phyloP scores from a whole-genome alignment of 441 rosid genomes.

The Biscutella laevigata region DNA sequence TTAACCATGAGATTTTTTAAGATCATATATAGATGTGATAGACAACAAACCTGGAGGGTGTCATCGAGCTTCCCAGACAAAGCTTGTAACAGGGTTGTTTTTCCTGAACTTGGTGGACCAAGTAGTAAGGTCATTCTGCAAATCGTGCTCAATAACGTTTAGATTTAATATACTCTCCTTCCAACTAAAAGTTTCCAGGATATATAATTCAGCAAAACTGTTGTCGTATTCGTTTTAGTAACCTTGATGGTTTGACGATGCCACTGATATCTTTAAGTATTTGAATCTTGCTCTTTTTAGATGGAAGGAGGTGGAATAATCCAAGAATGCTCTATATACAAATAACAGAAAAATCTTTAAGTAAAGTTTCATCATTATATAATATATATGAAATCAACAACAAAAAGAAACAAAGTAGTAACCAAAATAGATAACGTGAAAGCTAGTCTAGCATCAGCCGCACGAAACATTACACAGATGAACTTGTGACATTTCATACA shows the following conservation, averaged over 20 bases:
- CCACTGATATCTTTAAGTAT: slow-evolving; percentile 62
- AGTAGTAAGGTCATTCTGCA: slow-evolving; percentile 68
- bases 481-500: too few relatives aligned
- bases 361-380: neutral
- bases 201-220: neutral
- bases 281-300: slow-evolving; percentile 51
- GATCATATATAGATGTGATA: neutral
- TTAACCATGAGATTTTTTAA: neutral
- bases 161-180: neutral
- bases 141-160: neutral
- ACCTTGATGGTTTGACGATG: slow-evolving; percentile 74
- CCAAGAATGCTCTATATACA: slow-evolving; percentile 41
- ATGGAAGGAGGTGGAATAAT: slow-evolving; percentile 42
- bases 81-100: slow-evolving; percentile 65
- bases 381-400: too few relatives aligned
- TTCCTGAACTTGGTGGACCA: too few relatives aligned
- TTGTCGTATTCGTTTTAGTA: neutral
- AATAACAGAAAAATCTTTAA: neutral
- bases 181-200: too few relatives aligned
- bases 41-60: slow-evolving; percentile 41
- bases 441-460: too few relatives aligned
- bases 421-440: too few relatives aligned
- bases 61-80: slow-evolving; percentile 63
- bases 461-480: too few relatives aligned
- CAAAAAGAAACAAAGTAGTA: too few relatives aligned